Conservation (phyloP, 2,329 filamentous ascomycete genomes). For the Paecilomyces dactylethromorphus region DNA sequence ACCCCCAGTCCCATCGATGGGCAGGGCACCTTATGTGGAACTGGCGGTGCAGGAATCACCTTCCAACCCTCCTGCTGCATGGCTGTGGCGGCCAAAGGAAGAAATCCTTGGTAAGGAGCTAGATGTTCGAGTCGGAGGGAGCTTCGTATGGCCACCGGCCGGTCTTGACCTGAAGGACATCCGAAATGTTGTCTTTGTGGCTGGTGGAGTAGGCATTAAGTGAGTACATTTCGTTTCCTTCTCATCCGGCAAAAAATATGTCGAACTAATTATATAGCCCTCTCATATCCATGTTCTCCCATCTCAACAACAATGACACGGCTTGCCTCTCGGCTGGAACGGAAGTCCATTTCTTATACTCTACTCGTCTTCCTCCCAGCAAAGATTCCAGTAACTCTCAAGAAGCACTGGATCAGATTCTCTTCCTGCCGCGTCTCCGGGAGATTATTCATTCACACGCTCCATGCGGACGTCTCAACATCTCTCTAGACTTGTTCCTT, state of each 20-base stretch:
- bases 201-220: conserved; percentile 80
- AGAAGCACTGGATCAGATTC: conserved; percentile 26
- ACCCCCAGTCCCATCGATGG: conserved; percentile 15
- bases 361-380: conserved; percentile 37
- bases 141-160: conserved; percentile 67
- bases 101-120: conserved; percentile 56
- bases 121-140: conserved; percentile 67
- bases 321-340: conserved; percentile 17
- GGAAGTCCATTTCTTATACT: conserved; percentile 59
- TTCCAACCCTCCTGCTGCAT: conserved; percentile 65
- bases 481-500: conserved; percentile 29
- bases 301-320: conserved; percentile 44
- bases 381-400: conserved; percentile 3
- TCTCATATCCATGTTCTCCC: conserved; percentile 65
- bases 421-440: conserved; percentile 43
- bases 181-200: conserved; percentile 63
- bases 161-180: conserved; percentile 39
- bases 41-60: conserved; percentile 70
- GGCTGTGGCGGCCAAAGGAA: conserved; percentile 59
- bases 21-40: conserved; percentile 55
- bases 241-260: neutral
- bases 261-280: conserved; percentile 42
- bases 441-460: conserved; percentile 25
- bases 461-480: conserved; percentile 17
- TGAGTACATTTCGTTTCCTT: conserved; percentile 24